Evolutionary conservation across 2,329 filamentous ascomycete genomes (phyloP).

Genomic region (Cytospora piceae): DNA sequence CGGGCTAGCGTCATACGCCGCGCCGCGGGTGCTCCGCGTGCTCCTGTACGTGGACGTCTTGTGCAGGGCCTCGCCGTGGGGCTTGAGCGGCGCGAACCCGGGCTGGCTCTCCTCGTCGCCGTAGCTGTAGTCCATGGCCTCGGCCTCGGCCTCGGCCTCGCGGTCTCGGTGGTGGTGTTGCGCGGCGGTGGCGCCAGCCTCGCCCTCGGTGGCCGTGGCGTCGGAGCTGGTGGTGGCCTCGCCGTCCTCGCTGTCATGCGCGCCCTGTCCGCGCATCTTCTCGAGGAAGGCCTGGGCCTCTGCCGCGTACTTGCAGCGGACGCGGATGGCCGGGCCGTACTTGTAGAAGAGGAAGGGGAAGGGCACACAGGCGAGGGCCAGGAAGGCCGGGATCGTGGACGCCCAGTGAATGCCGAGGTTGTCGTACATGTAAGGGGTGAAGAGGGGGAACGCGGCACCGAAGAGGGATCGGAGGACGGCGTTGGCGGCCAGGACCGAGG

Average conservation of each 20-base stretch:
- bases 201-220: neutral
- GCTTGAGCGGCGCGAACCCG: neutral
- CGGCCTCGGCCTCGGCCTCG: slow-evolving; percentile 20
- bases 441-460: slow-evolving; percentile 73
- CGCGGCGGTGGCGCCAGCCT: neutral
- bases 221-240: neutral
- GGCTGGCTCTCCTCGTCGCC: slow-evolving; percentile 7
- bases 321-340: slow-evolving; percentile 56
- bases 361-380: slow-evolving; percentile 60
- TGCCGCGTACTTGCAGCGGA: slow-evolving; percentile 58
- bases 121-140: slow-evolving; percentile 16
- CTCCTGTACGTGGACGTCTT: neutral
- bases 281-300: slow-evolving; percentile 36
- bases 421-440: slow-evolving; percentile 64
- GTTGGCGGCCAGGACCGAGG: slow-evolving; percentile 74
- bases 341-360: slow-evolving; percentile 65
- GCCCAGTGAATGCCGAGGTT: slow-evolving; percentile 77
- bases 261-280: slow-evolving; percentile 3
- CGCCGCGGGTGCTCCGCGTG: neutral
- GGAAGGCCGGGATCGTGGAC: slow-evolving; percentile 71
- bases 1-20: slow-evolving; percentile 19
- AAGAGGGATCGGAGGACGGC: slow-evolving; percentile 73
- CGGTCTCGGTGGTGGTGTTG: neutral
- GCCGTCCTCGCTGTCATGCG: neutral
- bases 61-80: neutral